Base-by-base conservation (phyloP, 129 eudicot genomes). In the Centaurea solstitialis region DNA sequence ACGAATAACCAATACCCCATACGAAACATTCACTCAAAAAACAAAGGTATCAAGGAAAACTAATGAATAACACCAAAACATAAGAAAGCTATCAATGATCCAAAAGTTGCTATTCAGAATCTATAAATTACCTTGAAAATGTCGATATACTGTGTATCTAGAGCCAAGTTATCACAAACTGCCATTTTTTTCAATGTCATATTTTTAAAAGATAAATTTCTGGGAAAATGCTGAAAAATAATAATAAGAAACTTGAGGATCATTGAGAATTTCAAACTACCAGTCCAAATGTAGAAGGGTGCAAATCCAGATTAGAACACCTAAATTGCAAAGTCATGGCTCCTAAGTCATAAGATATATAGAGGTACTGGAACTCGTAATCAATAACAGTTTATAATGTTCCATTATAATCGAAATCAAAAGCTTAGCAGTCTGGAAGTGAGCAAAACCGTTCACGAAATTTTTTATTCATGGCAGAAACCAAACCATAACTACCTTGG, bases 1-100 rank as follows among this genome's bases (percentile, higher is more conserved):
- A 4, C 21, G 20, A 50, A 79, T 82, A 71, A 76, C 80, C 43
- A 70, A 82, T 59, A 77, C 9, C n/a, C 65, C 79, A 79, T 22
- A 75, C 74, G 78, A 77, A 72, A 66, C 43, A 33, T 45, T 9
- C 61, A 30, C 6, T 62, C 68, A 53, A 41, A 45, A 82, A 74
- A 47, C 40, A 86, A 41, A 38, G 24, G 28, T 47, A 26, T n/a
- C 80, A 41, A 65, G n/a, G 26, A 30, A 67, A 67, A 12, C 41
- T 74, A 43, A 28, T 28, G 45, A 33, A 45, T 59, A 71, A 70
- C 9, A 50, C 37, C 1, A 26, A 35, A 37, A 68, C 65, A n/a
- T 57, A 70, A 79, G 20, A 18, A 45, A 4, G 38, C 70, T 82
- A 28, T 22, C 30, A 47, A 30, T 74, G 45, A 28, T 33, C 35